phyloP scores from a whole-genome alignment of 768 basidiomycete species.

The Leccinum fibrillosum region DNA sequence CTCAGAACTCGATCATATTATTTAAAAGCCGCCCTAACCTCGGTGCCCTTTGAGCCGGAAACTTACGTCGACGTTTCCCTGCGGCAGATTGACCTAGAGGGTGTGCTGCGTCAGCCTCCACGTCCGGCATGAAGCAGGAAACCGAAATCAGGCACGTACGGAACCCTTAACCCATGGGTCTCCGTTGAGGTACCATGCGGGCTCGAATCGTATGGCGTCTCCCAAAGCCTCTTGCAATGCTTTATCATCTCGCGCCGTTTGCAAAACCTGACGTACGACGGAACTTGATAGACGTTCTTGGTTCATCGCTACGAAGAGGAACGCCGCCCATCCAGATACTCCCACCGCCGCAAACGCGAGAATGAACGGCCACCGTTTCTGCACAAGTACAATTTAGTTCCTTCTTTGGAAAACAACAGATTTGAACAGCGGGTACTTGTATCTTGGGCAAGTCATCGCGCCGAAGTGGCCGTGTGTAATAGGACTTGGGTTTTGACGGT shows the following conservation, averaged over 20 bases:
- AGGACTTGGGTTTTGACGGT: conserved; percentile 43
- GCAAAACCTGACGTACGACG: conserved; percentile 63
- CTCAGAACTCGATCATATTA: background rate
- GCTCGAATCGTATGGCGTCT: conserved; percentile 44
- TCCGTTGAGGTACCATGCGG: conserved; percentile 61
- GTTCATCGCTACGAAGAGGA: conserved; percentile 69
- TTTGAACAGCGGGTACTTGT: conserved; percentile 27
- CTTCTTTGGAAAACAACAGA: background rate
- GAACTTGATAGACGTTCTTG: conserved; percentile 77
- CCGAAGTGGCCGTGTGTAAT: conserved; percentile 40
- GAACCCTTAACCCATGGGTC: conserved; percentile 68
- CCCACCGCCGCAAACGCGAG: conserved; percentile 50
- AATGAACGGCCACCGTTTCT: conserved; percentile 56
- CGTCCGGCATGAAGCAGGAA: background rate
- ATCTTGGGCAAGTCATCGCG: conserved; percentile 42
- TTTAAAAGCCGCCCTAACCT: conserved; percentile 37
- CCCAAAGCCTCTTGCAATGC: conserved; percentile 55
- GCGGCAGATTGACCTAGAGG: conserved; percentile 63
- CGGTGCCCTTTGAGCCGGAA: conserved; percentile 72
- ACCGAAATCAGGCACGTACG: conserved; percentile 41
- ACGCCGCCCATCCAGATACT: conserved; percentile 61
- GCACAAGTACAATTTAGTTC: background rate
- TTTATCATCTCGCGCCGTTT: conserved; percentile 51
- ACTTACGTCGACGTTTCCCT: conserved; percentile 75
- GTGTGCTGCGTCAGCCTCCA: background rate